Evolutionary conservation across 768 basidiomycete species (phyloP).

Genomic region (Russula dissimulans): DNA sequence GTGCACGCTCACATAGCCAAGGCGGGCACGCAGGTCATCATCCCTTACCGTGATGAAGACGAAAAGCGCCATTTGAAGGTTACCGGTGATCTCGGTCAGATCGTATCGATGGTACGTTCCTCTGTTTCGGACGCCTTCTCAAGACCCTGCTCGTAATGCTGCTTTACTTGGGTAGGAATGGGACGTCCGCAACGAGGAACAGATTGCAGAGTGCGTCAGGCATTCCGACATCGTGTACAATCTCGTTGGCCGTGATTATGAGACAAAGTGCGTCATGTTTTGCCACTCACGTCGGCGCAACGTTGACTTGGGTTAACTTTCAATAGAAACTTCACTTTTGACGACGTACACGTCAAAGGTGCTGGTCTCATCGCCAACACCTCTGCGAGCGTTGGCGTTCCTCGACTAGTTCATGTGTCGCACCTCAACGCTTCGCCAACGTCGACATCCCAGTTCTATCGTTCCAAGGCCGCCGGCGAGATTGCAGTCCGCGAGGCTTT

Average conservation of each 20-base stretch:
- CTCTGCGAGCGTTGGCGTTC: slow-evolving; percentile 66
- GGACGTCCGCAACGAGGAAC: slow-evolving; percentile 84
- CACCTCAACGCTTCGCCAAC: slow-evolving; percentile 82
- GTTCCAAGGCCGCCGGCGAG: slow-evolving; percentile 86
- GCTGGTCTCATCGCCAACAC: slow-evolving; percentile 82
- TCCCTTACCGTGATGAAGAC: slow-evolving; percentile 93
- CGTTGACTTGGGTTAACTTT: background rate
- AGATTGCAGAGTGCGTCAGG: slow-evolving; percentile 87
- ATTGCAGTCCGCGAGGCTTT: slow-evolving; percentile 75
- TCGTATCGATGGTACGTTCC: slow-evolving; percentile 76
- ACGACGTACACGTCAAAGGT: slow-evolving; percentile 72
- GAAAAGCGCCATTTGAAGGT: slow-evolving; percentile 83
- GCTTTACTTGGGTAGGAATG: slow-evolving; percentile 59
- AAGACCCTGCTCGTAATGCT: background rate
- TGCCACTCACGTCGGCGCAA: background rate
- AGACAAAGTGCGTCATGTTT: slow-evolving; percentile 67
- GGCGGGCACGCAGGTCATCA: slow-evolving; percentile 84
- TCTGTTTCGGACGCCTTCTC: background rate
- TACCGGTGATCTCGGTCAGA: slow-evolving; percentile 95
- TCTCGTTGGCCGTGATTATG: slow-evolving; percentile 86
- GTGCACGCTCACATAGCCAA: slow-evolving; percentile 44
- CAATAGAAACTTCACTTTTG: slow-evolving; percentile 79
- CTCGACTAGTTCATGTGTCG: slow-evolving; percentile 87
- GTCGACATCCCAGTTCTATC: slow-evolving; percentile 78
- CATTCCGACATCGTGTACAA: slow-evolving; percentile 98